Evolutionary conservation across 2,329 filamentous ascomycete genomes (phyloP), one percentile per base, ranked within the genome.

Genomic region (Leptosphaerulina australis): DNA sequence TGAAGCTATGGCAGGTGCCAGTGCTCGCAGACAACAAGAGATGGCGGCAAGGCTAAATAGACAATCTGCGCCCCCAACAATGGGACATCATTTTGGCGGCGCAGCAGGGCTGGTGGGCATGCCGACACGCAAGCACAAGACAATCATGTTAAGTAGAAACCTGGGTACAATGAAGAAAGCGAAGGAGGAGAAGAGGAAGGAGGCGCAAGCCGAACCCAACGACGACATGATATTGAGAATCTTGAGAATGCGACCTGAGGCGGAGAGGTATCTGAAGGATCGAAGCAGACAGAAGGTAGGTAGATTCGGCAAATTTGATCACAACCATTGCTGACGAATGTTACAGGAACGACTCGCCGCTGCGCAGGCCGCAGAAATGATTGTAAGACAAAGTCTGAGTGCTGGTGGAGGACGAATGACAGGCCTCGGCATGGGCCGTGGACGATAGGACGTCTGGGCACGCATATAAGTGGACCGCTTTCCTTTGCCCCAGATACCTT

Each of bases 161-260:
- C 76, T 99, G 44, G 94, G 94, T 35, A 97, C 94, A 6, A 97
- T 99, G 91, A 88, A 86, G 63, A 90, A 93, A 69, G 91, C 90
- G 30, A 97, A 97, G 74, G 91, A 96, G 71, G 93, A 96, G 74
- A 97, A 96, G 77, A 83, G 94, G 57, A 91, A 92, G 63, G 93
- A 97, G 71, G 91, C 91, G 1, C 94, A 99, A 70, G 93, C 94
- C 1, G 94, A 97, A 70, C 93, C 94, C 1, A 96, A 88, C 70
- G 94, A 99, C 72, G 94, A 99, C 70, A 97, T 97, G 89, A 97
- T 99, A 60, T 74, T 99, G 64, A 83, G 94, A 15, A 99, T 99
- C 59, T 75, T 99, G 59, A 83, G 94, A 41, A 99, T 99, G 94
- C 81, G 94, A 36, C 91, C 91, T 2, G 94, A 97, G 76, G 94